These are phyloP conservation scores for Nicotiana tabacum DNA, from an alignment of 257 asterid genomes.

Conservation along the genomic window DNA sequence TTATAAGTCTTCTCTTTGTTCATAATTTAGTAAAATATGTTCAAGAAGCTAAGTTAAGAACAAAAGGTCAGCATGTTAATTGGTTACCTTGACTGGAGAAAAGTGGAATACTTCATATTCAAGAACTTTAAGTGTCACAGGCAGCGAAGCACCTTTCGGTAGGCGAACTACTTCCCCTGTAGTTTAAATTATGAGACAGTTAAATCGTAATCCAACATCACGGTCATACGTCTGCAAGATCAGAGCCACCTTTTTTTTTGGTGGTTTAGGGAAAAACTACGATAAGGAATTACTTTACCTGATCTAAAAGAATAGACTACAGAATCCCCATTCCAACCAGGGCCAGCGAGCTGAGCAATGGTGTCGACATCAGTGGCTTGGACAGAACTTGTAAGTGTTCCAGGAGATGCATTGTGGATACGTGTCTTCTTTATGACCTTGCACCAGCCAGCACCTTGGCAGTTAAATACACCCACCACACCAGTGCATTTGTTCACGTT, in stretches of 20 bases:
- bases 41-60: neutral
- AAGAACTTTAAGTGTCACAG: slow-evolving; percentile 76
- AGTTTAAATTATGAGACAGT: neutral
- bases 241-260: neutral
- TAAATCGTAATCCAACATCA: neutral
- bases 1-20: neutral
- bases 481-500: slow-evolving; percentile 71
- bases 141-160: slow-evolving; percentile 73
- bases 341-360: slow-evolving; percentile 62
- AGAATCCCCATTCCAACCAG: slow-evolving; percentile 76
- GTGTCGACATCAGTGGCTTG: slow-evolving; percentile 60
- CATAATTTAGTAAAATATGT: neutral
- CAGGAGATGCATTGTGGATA: slow-evolving; percentile 83
- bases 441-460: slow-evolving; percentile 99
- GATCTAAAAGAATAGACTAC: slow-evolving; percentile 63
- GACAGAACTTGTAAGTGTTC: slow-evolving; percentile 76
- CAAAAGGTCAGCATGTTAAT: neutral
- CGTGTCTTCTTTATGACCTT: slow-evolving; percentile 71
- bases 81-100: slow-evolving; percentile 78
- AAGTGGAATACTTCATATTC: slow-evolving; percentile 90
- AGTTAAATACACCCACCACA: slow-evolving; percentile 88
- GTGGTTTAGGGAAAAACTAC: neutral
- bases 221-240: neutral
- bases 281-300: slow-evolving; percentile 17
- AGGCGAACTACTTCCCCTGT: slow-evolving; percentile 49